A percentile compares a stretch with the other conserved stretches of the same genome.
These are phyloP conservation scores for Leccinellum luteum DNA, from an alignment of 768 basidiomycete species.

Conservation along the genomic window DNA sequence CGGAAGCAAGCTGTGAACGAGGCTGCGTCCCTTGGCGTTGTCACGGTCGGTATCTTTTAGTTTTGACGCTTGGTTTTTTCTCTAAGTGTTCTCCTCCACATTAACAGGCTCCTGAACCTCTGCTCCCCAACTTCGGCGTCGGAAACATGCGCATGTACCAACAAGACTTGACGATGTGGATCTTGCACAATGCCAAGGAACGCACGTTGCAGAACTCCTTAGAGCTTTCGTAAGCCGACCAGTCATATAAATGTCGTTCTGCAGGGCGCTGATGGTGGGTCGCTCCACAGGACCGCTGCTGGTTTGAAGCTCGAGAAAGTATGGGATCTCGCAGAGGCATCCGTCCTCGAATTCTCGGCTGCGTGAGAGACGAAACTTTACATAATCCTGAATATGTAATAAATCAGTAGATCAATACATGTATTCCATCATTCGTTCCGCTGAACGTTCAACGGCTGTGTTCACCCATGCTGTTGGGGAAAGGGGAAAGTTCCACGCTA, in stretches of 20 bases:
- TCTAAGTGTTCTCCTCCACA: background rate
- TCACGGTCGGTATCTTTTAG: conserved; percentile 11
- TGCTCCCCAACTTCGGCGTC: conserved; percentile 34
- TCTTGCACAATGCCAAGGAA: conserved; percentile 32
- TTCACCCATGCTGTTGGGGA: conserved; percentile 11
- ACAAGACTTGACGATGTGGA: conserved; percentile 31
- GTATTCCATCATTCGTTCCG: background rate
- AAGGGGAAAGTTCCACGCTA: background rate
- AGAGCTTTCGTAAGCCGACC: conserved; percentile 26
- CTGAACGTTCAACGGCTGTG: conserved; percentile 5
- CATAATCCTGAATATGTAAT: background rate
- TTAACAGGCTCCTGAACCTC: conserved; percentile 33
- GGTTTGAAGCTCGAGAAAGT: conserved; percentile 31
- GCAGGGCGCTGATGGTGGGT: conserved; percentile 1
- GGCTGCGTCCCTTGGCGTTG: conserved; percentile 8
- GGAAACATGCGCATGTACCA: conserved; percentile 30
- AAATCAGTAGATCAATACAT: background rate
- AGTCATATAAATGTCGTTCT: background rate
- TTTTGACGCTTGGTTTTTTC: background rate
- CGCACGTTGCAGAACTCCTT: conserved; percentile 30
- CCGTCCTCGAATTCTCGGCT: conserved; percentile 24
- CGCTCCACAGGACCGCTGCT: conserved; percentile 16
- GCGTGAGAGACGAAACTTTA: conserved; percentile 9
- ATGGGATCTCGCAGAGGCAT: conserved; percentile 30
- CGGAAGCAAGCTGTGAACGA: conserved; percentile 15